A percentile compares a stretch with the other conserved stretches of the same genome.
These are phyloP conservation scores for Pythium graminicola DNA, from an alignment of 352 stramenopile genomes.

Conservation along the genomic window DNA sequence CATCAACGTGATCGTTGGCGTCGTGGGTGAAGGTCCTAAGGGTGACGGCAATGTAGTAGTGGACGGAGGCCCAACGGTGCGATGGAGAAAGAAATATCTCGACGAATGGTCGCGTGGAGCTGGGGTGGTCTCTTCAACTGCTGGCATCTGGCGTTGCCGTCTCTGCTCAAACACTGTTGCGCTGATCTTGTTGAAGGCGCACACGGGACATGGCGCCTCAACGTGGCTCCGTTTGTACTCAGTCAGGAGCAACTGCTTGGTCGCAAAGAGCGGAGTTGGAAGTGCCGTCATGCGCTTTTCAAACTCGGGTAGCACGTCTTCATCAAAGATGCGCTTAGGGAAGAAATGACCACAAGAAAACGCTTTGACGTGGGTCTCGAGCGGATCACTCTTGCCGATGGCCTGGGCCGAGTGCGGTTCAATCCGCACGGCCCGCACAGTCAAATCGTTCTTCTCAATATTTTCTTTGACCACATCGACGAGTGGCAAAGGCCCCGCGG, in stretches of 20 bases:
- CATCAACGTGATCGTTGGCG: neutral
- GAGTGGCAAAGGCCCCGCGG: slow-evolving; percentile 26
- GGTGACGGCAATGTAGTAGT: slow-evolving; percentile 1
- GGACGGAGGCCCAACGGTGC: neutral
- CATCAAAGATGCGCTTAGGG: slow-evolving; percentile 80
- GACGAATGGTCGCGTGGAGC: slow-evolving; percentile 9
- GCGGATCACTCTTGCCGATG: slow-evolving; percentile 73
- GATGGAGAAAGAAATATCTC: slow-evolving; percentile 57
- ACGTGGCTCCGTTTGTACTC: slow-evolving; percentile 60
- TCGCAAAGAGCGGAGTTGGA: slow-evolving; percentile 49
- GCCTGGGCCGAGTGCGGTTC: slow-evolving; percentile 53
- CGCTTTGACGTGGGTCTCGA: slow-evolving; percentile 82
- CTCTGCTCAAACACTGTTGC: slow-evolving; percentile 31
- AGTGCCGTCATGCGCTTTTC: slow-evolving; percentile 72
- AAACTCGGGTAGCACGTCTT: slow-evolving; percentile 76
- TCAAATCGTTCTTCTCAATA: slow-evolving; percentile 63
- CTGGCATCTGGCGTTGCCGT: neutral
- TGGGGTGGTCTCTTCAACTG: neutral
- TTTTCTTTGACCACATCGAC: slow-evolving; percentile 65
- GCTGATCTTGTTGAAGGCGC: slow-evolving; percentile 78
- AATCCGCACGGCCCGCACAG: slow-evolving; percentile 43
- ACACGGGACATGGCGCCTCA: slow-evolving; percentile 75
- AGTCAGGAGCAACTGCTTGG: slow-evolving; percentile 50
- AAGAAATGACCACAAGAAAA: slow-evolving; percentile 83
- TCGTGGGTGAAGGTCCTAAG: neutral